phyloP scores from a whole-genome alignment of 2,329 filamentous ascomycete species.

The Eutypella sp. region DNA sequence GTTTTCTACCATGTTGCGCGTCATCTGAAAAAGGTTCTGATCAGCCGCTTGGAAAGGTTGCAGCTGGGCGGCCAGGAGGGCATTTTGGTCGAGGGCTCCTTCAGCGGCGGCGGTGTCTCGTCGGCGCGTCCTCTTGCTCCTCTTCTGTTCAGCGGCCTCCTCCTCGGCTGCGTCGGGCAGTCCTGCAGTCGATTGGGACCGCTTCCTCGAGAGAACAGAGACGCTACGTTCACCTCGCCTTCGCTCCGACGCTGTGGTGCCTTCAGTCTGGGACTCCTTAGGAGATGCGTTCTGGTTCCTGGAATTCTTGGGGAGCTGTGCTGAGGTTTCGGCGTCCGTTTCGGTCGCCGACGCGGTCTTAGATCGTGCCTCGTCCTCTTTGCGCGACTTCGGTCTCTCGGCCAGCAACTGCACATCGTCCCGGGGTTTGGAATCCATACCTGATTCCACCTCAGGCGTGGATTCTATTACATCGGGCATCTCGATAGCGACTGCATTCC shows the following conservation, averaged over 20 bases:
- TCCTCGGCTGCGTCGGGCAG: slow-evolving; percentile 52
- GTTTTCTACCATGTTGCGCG: slow-evolving; percentile 50
- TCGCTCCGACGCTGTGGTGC: slow-evolving; percentile 26
- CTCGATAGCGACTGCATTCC: slow-evolving; percentile 30
- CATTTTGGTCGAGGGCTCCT: slow-evolving; percentile 48
- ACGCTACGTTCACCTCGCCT: slow-evolving; percentile 29
- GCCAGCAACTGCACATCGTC: slow-evolving; percentile 19
- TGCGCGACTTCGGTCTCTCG: slow-evolving; percentile 16
- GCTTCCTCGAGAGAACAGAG: slow-evolving; percentile 48
- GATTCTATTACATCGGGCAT: slow-evolving; percentile 30
- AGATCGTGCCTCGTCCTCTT: slow-evolving; percentile 4
- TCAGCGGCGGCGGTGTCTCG: slow-evolving; percentile 52
- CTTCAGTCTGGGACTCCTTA: slow-evolving; percentile 26
- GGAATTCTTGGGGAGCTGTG: slow-evolving; percentile 21
- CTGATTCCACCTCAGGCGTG: neutral
- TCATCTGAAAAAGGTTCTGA: slow-evolving; percentile 50
- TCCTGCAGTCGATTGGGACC: slow-evolving; percentile 59
- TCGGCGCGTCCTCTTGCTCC: slow-evolving; percentile 61
- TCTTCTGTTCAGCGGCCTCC: slow-evolving; percentile 52
- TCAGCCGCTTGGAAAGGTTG: slow-evolving; percentile 54
- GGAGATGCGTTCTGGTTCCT: slow-evolving; percentile 36
- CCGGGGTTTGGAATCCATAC: slow-evolving; percentile 14
- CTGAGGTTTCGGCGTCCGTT: slow-evolving; percentile 6
- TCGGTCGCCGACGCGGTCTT: slow-evolving; percentile 1
- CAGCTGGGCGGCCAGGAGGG: slow-evolving; percentile 49